Base-by-base conservation (phyloP, 805 yeast genomes). In the Lipomyces mesembrius region DNA sequence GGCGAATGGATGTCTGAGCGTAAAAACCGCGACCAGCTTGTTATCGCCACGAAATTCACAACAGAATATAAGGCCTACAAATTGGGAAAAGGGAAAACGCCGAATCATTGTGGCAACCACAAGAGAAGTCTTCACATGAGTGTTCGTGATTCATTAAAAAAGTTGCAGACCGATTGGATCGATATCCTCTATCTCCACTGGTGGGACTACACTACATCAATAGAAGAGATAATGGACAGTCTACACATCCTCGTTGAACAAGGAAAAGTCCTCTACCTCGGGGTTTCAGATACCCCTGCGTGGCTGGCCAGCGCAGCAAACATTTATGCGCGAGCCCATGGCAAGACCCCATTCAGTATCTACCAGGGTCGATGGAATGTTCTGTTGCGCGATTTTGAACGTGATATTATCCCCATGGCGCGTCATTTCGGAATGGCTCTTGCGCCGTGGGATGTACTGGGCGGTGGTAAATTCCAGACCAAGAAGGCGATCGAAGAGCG, bases 21-120 rank as follows among this genome's bases (percentile, higher is more conserved):
- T 20, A 60, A 70, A 6, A 37, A 62, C 60, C 67, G 75, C 12
- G 74, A 73, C 46, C 73, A 73, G 59, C 53, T 73, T 17, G 74
- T 73, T 4, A 66, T 73, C 27, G 73, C 74, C 39, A 73, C 75
- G 3, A 73, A 73, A 32, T 83, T 82, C 73, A 80, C 83, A 8
- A 35, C 51, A 6, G 51, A 32, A 0, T 62, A 61, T 43, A 37
- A 11, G 17, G 8, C 62, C 11, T 8, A 56, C 35, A 27, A 22
- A n/a, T 9, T 56, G 22, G 64, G 64, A 14, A 37, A 61, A 9
- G 61, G 37, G 20, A 61, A 35, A 17, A 35, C 35, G 39, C 27
- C 52, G 17, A 60, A 60, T 34, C 34, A 22, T 52, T 46, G 55
- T n/a, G 64, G 64, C 25, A 62, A 62, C 58, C 3, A 27, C 22